Conservation (phyloP, 805 yeast genomes). For the Candida caryicola region DNA sequence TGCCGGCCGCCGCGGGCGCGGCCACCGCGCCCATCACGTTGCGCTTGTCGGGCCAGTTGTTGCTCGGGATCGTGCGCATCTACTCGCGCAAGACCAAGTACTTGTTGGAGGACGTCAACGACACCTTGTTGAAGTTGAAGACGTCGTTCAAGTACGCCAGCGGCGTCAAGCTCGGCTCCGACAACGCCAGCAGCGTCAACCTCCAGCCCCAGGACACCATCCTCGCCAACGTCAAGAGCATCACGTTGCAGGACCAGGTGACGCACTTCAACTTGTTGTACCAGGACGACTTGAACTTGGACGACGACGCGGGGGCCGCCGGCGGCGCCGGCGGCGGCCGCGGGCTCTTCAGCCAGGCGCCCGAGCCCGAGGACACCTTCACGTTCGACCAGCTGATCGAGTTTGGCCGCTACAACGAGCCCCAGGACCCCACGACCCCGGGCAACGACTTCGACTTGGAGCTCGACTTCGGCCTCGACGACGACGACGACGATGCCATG, state of each 20-base stretch:
- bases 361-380: constrained; percentile 28
- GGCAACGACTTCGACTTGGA: constrained; percentile 17
- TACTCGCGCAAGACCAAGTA: constrained; percentile 84
- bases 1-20: not conserved
- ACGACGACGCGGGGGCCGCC: constrained; percentile 18
- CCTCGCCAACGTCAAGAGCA: constrained; percentile 54
- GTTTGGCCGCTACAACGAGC: constrained; percentile 51
- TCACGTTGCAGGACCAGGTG: constrained; percentile 72
- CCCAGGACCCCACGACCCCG: constrained; percentile 23
- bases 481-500: constrained; percentile 31
- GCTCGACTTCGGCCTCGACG: constrained; percentile 44
- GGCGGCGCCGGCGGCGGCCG: constrained; percentile 7
- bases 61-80: constrained; percentile 83
- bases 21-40: constrained; percentile 59
- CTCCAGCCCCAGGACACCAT: constrained; percentile 61
- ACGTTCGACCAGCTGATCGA: constrained; percentile 61
- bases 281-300: constrained; percentile 53
- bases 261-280: constrained; percentile 72
- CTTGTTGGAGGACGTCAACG: constrained; percentile 77
- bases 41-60: constrained; percentile 78
- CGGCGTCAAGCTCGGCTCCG: constrained; percentile 25
- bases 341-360: constrained; percentile 22
- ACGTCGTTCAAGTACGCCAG: constrained; percentile 53
- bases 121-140: constrained; percentile 67
- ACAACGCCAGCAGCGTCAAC: constrained; percentile 43